phyloP scores from a whole-genome alignment of 768 basidiomycete species.

The Pisolithus marmoratus region DNA sequence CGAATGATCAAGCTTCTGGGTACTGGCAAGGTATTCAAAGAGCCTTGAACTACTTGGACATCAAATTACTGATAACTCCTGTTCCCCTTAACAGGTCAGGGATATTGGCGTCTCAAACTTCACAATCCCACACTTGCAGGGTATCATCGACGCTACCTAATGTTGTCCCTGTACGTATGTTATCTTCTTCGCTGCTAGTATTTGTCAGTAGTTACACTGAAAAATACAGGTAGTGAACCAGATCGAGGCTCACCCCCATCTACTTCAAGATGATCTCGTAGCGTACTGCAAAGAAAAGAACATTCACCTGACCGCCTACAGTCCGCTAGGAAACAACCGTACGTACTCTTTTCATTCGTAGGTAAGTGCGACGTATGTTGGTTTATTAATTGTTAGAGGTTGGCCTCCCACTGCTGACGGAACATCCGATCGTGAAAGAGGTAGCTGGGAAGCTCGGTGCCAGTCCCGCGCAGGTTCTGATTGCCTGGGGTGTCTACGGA shows the following conservation, averaged over 20 bases:
- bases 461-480: slow-evolving; percentile 73
- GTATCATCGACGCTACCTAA: slow-evolving; percentile 64
- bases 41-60: neutral
- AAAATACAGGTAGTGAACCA: slow-evolving; percentile 58
- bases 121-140: slow-evolving; percentile 56
- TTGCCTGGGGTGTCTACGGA: slow-evolving; percentile 74
- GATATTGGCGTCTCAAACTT: slow-evolving; percentile 84
- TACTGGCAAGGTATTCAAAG: slow-evolving; percentile 50
- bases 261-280: slow-evolving; percentile 70
- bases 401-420: slow-evolving; percentile 61
- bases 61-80: neutral
- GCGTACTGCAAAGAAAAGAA: slow-evolving; percentile 62
- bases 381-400: slow-evolving; percentile 34
- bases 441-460: slow-evolving; percentile 60
- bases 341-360: slow-evolving; percentile 15
- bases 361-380: neutral
- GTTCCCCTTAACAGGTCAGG: slow-evolving; percentile 40
- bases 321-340: slow-evolving; percentile 81
- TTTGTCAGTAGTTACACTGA: slow-evolving; percentile 1
- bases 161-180: slow-evolving; percentile 55
- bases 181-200: neutral
- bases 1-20: slow-evolving; percentile 66
- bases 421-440: slow-evolving; percentile 53
- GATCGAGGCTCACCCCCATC: slow-evolving; percentile 76
- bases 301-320: slow-evolving; percentile 68